A percentile compares a stretch with the other conserved stretches of the same genome.
These are phyloP conservation scores for Phytophthora megakarya DNA, from an alignment of 352 stramenopile species.

Conservation along the genomic window DNA sequence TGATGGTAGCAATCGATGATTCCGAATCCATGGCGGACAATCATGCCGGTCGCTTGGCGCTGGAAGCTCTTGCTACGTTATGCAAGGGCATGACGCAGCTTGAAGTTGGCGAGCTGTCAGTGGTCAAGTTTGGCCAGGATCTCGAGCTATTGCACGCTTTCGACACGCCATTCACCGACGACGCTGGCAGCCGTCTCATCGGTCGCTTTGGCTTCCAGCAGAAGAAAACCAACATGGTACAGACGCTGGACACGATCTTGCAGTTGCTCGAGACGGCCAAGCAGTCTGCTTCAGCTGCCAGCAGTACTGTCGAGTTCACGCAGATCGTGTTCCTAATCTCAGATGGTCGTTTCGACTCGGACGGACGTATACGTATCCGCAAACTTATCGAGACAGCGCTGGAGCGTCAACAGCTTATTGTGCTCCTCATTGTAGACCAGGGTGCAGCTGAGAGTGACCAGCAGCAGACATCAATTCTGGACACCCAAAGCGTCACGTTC, in stretches of 20 bases:
- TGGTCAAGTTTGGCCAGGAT: constrained; percentile 97
- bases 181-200: constrained; percentile 93
- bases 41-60: constrained; percentile 93
- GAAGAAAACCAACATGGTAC: constrained; percentile 96
- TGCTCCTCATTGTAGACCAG: constrained; percentile 98
- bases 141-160: constrained; percentile 97
- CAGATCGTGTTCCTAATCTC: constrained; percentile 99
- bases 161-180: constrained; percentile 96
- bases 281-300: constrained; percentile 48
- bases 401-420: constrained; percentile 98
- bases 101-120: constrained; percentile 95
- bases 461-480: constrained; percentile 94
- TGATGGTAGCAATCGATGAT: constrained; percentile 99
- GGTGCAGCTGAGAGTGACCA: constrained; percentile 36
- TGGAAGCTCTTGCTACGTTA: constrained; percentile 96
- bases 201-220: constrained; percentile 97
- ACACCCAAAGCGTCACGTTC: constrained; percentile 98
- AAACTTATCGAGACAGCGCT: constrained; percentile 96
- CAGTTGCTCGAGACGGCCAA: constrained; percentile 89
- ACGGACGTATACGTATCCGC: constrained; percentile 94
- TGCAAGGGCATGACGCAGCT: constrained; percentile 97
- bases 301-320: constrained; percentile 85
- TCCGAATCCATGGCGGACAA: constrained; percentile 99
- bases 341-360: constrained; percentile 98
- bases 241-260: constrained; percentile 94